Conservation (phyloP, 805 yeast genomes). For the Zygosaccharomyces rouxii region DNA sequence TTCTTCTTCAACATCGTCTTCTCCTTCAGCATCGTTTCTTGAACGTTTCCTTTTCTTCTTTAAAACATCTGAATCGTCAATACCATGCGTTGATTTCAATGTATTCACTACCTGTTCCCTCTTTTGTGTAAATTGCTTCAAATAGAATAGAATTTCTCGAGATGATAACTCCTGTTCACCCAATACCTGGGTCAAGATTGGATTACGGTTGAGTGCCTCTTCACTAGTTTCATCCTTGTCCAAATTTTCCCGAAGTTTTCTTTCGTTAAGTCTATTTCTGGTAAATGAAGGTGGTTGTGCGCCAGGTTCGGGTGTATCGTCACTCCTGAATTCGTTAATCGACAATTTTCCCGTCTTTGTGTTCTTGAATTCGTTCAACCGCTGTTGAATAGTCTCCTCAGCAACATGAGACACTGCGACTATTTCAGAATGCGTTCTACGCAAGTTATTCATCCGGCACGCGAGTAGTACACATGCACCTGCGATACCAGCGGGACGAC, state of each 20-base stretch:
- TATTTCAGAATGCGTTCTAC: slow-evolving; percentile 88
- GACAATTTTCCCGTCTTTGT: slow-evolving; percentile 73
- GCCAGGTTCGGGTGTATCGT: slow-evolving; percentile 35
- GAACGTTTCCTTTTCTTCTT: slow-evolving; percentile 14
- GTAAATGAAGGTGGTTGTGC: slow-evolving; percentile 82
- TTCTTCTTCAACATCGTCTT: slow-evolving; percentile 11
- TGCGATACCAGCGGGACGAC: slow-evolving; percentile 97
- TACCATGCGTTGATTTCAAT: slow-evolving; percentile 32
- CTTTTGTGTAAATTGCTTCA: slow-evolving; percentile 32
- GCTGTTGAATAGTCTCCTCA: slow-evolving; percentile 84
- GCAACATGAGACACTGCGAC: slow-evolving; percentile 95
- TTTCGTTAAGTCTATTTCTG: slow-evolving; percentile 53
- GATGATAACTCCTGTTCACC: slow-evolving; percentile 44
- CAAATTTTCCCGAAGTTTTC: slow-evolving; percentile 37
- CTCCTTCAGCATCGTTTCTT: slow-evolving; percentile 15
- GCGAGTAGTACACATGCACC: slow-evolving; percentile 94
- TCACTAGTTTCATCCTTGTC: slow-evolving; percentile 35
- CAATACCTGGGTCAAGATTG: slow-evolving; percentile 41
- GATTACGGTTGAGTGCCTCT: slow-evolving; percentile 40
- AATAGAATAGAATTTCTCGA: slow-evolving; percentile 40
- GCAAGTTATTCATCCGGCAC: slow-evolving; percentile 91
- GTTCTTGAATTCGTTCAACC: slow-evolving; percentile 80
- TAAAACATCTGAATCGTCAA: slow-evolving; percentile 27
- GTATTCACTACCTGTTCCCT: slow-evolving; percentile 28
- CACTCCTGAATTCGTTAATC: slow-evolving; percentile 65